Evolutionary conservation across 1,139 yeast genomes (phyloP), one percentile per base, ranked within the genome.

Genomic region (Pichia sp.): DNA sequence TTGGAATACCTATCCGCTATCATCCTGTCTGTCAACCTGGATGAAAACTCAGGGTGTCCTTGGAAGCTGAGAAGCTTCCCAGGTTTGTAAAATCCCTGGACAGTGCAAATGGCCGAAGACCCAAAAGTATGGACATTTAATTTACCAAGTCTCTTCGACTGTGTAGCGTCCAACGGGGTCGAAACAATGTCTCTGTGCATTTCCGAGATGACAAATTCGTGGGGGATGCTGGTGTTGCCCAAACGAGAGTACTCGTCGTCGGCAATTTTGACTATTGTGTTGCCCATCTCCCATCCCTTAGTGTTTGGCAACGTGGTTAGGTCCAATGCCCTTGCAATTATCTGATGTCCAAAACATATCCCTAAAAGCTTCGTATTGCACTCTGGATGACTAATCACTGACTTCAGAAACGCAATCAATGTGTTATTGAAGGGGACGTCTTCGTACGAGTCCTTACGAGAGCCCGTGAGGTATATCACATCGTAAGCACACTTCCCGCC

Each of bases 311-410:
- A 80, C 3, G 85, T 85, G 47, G 70, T 69, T 40, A 80, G 75
- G 2, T 89, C 93, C 46, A 87, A 68, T 6, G 85, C 81, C 53
- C 83, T 74, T 2, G 83, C 85, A 26, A 87, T 67, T 19, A 88
- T 73, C 65, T 90, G 97, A 66, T 89, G 96, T 2, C 96, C 97
- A 66, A 87, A 89, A 66, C 96, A 90, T 41, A 89, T 73, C 0
- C 95, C 91, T 3, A 78, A 74, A 3, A 80, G 58, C 1, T 85
- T 85, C 49, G 74, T 62, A 16, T 54, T 52, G 37, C 37, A 34
- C 3, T 34, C 37, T 3, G 37, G 18, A 34, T 34, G 46, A 43
- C 12, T 39, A 8, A 59, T 36, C 2, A 67, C 56, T 3, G 40
- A 18, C 31, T 67, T 63, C 34, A 82, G 58, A 60, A 74, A 85